These are phyloP conservation scores for Aspergillus ochraceus DNA, from an alignment of 2,329 filamentous ascomycete genomes.

Conservation along the genomic window DNA sequence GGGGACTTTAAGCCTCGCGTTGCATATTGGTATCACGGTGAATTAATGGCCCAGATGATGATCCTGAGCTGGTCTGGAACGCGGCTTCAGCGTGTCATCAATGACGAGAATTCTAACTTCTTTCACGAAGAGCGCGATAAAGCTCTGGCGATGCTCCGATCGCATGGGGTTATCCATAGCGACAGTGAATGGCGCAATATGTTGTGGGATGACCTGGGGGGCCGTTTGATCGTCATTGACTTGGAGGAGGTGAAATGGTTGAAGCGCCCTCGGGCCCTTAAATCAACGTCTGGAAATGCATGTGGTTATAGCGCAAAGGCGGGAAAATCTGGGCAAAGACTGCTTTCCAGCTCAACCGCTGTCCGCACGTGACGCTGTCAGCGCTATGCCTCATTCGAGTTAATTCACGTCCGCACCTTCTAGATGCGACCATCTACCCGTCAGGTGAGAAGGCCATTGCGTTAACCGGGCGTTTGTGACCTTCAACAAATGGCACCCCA, in stretches of 20 bases:
- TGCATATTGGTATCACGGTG: slow-evolving; percentile 28
- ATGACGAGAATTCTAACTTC: slow-evolving; percentile 14
- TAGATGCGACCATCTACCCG: too few relatives aligned
- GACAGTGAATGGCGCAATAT: slow-evolving; percentile 28
- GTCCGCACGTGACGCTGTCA: background rate
- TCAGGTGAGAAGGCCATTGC: too few relatives aligned
- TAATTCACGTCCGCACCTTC: background rate
- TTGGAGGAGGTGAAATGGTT: slow-evolving; percentile 26
- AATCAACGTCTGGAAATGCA: slow-evolving; percentile 15
- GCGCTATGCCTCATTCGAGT: background rate
- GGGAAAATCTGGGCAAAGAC: background rate
- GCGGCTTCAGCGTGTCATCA: slow-evolving; percentile 14
- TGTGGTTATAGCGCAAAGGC: slow-evolving; percentile 1
- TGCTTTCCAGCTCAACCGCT: background rate
- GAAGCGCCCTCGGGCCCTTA: slow-evolving; percentile 17
- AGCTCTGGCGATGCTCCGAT: slow-evolving; percentile 14
- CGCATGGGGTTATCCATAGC: slow-evolving; percentile 17
- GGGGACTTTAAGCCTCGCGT: slow-evolving; percentile 21
- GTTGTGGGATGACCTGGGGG: slow-evolving; percentile 20
- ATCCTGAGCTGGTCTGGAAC: slow-evolving; percentile 19
- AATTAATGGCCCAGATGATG: slow-evolving; percentile 21
- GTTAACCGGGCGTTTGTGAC: too few relatives aligned
- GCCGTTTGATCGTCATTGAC: slow-evolving; percentile 24
- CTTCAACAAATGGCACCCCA: too few relatives aligned
- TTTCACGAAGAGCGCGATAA: slow-evolving; percentile 17